phyloP scores from a whole-genome alignment of 176 grass and related monocot genomes.

The Secale cereale region DNA sequence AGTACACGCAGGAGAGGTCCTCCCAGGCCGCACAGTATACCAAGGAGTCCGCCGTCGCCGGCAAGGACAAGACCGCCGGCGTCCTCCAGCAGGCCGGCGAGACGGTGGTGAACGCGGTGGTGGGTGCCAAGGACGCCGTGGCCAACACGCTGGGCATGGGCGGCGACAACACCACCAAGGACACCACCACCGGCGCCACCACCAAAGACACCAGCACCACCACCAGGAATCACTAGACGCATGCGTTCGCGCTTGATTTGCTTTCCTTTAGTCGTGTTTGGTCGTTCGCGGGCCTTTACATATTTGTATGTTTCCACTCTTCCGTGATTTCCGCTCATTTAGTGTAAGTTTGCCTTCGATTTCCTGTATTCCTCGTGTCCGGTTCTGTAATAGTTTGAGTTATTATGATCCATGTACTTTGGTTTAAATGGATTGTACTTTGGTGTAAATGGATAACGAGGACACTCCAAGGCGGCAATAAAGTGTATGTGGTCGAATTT shows the following conservation, averaged over 20 bases:
- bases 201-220: not conserved
- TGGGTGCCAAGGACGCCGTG: slow-evolving; percentile 62
- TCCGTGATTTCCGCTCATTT: slow-evolving; percentile 5
- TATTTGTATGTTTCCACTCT: not conserved
- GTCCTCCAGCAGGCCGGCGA: not conserved
- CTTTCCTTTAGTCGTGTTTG: not conserved
- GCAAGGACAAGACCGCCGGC: not conserved
- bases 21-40: not conserved
- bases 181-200: not conserved
- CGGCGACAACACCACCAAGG: slow-evolving; percentile 9
- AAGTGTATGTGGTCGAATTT: not conserved
- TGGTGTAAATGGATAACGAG: not conserved
- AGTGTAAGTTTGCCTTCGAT: not conserved
- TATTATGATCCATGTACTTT: not conserved
- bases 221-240: slow-evolving; percentile 36
- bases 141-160: slow-evolving; percentile 58
- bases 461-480: not conserved
- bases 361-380: not conserved
- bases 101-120: slow-evolving; percentile 11
- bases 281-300: not conserved
- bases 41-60: not conserved
- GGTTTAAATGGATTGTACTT: too few relatives aligned
- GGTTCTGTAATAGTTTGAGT: not conserved
- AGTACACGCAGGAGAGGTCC: too few relatives aligned
- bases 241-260: not conserved